Conservation (phyloP, 163 green algal genomes). For the Coccomyxa subellipsoidea region DNA sequence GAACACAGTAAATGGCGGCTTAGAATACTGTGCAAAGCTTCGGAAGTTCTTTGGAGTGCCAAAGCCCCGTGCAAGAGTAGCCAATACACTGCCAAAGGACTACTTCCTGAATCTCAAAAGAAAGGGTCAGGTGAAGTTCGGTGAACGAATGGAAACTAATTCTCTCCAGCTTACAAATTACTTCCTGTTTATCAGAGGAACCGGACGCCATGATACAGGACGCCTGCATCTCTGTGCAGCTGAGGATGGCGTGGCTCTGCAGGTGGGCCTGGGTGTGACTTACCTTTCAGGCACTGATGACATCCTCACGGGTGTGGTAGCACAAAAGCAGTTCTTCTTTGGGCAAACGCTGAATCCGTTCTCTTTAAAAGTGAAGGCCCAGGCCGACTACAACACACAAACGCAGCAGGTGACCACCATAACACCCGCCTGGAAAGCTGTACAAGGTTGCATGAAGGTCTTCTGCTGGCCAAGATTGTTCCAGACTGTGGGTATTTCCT, state of each 20-base stretch:
- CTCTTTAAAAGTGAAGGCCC: background rate
- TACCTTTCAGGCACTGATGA: constrained; percentile 8
- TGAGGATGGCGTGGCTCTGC: background rate
- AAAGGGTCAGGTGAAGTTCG: background rate
- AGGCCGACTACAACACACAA: constrained; percentile 14
- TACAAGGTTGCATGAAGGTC: background rate
- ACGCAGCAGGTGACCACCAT: constrained; percentile 11
- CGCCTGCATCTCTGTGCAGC: background rate
- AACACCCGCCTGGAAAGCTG: background rate
- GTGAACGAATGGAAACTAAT: background rate
- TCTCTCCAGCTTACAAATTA: background rate
- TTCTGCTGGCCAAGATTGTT: background rate
- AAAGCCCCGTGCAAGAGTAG: background rate
- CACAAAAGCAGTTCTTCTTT: constrained; percentile 10
- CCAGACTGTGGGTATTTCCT: too few species aligned
- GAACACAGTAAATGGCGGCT: background rate
- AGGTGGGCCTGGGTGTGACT: background rate
- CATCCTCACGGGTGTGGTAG: background rate
- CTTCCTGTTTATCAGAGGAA: too few species aligned
- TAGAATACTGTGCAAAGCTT: constrained; percentile 2
- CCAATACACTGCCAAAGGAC: background rate
- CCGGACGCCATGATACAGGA: background rate
- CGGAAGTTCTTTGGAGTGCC: constrained; percentile 4
- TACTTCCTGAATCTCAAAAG: background rate
- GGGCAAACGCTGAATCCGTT: background rate